Percentiles rank a stretch among this genome's conserved stretches.
These are phyloP conservation scores for Leccinellum rugosiceps DNA, from an alignment of 768 basidiomycete species.

Conservation along the genomic window DNA sequence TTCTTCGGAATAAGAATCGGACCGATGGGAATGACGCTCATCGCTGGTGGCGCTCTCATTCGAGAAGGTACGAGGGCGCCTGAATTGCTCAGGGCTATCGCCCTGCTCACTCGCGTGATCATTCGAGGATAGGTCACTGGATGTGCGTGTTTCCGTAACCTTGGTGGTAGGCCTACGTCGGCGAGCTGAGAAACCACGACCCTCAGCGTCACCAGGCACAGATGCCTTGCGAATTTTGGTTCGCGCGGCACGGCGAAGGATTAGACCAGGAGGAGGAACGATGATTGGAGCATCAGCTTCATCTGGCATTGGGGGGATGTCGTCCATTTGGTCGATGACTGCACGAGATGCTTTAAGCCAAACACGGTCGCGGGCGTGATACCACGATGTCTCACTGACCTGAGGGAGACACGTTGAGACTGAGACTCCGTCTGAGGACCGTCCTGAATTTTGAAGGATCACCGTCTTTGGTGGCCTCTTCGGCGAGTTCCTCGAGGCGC, in stretches of 20 bases:
- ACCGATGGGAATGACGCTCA: conserved; percentile 42
- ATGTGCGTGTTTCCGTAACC: conserved; percentile 48
- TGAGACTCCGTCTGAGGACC: conserved; percentile 80
- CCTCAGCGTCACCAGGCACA: conserved; percentile 70
- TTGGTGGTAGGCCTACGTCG: conserved; percentile 28
- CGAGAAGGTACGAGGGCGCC: conserved; percentile 36
- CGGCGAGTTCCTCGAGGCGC: conserved; percentile 87
- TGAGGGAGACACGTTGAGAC: conserved; percentile 80
- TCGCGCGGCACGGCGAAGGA: conserved; percentile 86
- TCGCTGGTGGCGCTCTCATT: conserved; percentile 37
- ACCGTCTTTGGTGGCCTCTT: conserved; percentile 80
- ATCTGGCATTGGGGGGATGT: conserved; percentile 64
- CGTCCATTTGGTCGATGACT: conserved; percentile 69
- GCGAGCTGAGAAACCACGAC: conserved; percentile 68
- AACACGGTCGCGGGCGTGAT: conserved; percentile 9
- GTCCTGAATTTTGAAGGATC: conserved; percentile 79
- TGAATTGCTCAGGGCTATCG: conserved; percentile 42
- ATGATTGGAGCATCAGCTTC: conserved; percentile 92
- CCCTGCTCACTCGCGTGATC: conserved; percentile 57
- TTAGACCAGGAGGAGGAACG: conserved; percentile 76
- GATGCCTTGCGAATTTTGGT: conserved; percentile 93
- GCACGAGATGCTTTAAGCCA: conserved; percentile 22
- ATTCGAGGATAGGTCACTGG: conserved; percentile 64
- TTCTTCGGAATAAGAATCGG: conserved; percentile 81
- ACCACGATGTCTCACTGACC: conserved; percentile 49